Evolutionary conservation across 1,284 basidiomycete species (phyloP).

Genomic region (Pyrrhoderma noxium): DNA sequence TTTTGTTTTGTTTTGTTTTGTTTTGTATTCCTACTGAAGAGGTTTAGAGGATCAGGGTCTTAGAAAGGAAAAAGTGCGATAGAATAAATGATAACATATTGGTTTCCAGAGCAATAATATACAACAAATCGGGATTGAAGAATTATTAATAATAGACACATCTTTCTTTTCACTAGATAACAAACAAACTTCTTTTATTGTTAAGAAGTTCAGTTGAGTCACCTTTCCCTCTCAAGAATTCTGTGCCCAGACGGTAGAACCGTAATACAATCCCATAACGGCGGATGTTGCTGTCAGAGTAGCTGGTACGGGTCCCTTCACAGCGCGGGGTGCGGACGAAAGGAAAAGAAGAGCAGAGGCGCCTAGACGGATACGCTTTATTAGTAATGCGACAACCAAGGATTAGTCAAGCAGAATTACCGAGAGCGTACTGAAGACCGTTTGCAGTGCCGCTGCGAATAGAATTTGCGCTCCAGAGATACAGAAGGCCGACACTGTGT

Average conservation of each 20-base stretch:
- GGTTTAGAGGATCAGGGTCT: background rate
- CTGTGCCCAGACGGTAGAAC: conserved; percentile 37
- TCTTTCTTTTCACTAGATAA: no score
- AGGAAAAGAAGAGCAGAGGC: conserved; percentile 72
- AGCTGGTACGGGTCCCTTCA: conserved; percentile 74
- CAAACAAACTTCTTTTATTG: no score
- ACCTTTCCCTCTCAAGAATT: no score
- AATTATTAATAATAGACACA: no score
- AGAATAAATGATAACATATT: background rate
- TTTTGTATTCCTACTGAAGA: background rate
- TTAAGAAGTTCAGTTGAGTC: no score
- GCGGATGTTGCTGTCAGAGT: conserved; percentile 58
- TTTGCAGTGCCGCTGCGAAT: conserved; percentile 67
- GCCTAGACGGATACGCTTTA: conserved; percentile 35
- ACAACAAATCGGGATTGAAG: no score
- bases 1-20: background rate
- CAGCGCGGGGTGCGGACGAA: conserved; percentile 69
- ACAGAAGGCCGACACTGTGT: conserved; percentile 64
- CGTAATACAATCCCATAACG: conserved; percentile 63
- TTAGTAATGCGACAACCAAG: background rate
- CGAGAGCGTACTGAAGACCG: conserved; percentile 70
- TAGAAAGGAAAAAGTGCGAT: background rate
- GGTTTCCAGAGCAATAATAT: background rate
- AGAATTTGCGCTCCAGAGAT: conserved; percentile 66
- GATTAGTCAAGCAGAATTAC: conserved; percentile 34